Percentiles rank a stretch among this genome's conserved stretches.
These are phyloP conservation scores for Discostella stelligeroides DNA, from an alignment of 108 stramenopile genomes.

Conservation along the genomic window DNA sequence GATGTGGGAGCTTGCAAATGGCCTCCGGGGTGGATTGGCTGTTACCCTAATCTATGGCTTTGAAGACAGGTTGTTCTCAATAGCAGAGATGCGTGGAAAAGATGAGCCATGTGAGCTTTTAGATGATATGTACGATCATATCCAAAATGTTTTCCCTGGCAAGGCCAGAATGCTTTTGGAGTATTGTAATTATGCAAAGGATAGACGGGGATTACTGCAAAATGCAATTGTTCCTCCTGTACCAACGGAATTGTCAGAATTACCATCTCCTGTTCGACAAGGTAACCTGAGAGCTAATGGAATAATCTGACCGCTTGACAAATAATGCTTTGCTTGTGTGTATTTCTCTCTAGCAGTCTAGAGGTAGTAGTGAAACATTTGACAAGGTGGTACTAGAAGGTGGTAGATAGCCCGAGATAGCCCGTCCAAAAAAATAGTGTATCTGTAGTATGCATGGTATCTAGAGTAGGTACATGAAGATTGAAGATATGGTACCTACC, in stretches of 20 bases:
- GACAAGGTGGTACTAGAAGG: too few species aligned
- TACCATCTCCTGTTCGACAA: constrained; percentile 59
- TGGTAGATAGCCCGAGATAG: too few species aligned
- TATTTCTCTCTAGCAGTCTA: too few species aligned
- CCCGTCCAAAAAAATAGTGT: too few species aligned
- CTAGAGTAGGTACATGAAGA: too few species aligned
- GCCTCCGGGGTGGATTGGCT: constrained; percentile 73
- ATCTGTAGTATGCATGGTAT: too few species aligned
- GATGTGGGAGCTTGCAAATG: constrained; percentile 75
- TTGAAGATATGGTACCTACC: too few species aligned
- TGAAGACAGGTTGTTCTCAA: constrained; percentile 79
- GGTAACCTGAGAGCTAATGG: constrained; percentile 89
- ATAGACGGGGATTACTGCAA: constrained; percentile 56
- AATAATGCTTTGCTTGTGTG: neutral
- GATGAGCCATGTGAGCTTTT: constrained; percentile 58
- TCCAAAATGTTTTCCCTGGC: constrained; percentile 57
- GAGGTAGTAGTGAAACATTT: too few species aligned
- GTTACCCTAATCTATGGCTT: constrained; percentile 83
- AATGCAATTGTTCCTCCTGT: constrained; percentile 53
- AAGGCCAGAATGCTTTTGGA: constrained; percentile 56
- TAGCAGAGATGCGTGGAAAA: constrained; percentile 61
- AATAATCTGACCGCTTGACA: constrained; percentile 50
- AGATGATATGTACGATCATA: constrained; percentile 75
- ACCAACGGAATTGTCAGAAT: constrained; percentile 33
- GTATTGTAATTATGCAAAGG: constrained; percentile 76